These are phyloP conservation scores for Wallacemonas rigidus DNA, from an alignment of 208 protist species.

Conservation along the genomic window DNA sequence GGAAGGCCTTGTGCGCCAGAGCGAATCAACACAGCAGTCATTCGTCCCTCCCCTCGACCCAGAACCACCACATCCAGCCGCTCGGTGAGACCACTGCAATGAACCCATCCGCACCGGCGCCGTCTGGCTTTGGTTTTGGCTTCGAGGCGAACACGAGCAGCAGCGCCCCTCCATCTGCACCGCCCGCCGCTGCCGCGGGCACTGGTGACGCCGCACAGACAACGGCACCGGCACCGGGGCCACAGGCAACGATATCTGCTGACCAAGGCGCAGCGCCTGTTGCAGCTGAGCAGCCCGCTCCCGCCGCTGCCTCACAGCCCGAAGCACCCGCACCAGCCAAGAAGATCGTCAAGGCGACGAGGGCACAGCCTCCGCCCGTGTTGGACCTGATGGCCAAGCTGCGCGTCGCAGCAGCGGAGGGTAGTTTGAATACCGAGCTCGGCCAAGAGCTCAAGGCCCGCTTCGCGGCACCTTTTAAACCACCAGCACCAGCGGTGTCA, in stretches of 20 bases:
- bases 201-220: neutral
- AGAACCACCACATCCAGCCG: no score
- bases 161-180: neutral
- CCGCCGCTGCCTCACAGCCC: neutral
- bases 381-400: slow-evolving; percentile 27
- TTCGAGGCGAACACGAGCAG: neutral
- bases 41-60: no score
- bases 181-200: neutral
- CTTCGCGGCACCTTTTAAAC: slow-evolving; percentile 44
- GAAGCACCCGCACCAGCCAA: neutral
- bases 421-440: slow-evolving; percentile 32
- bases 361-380: slow-evolving; percentile 2
- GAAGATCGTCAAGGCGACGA: neutral
- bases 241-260: neutral
- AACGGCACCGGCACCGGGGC: neutral
- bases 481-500: neutral
- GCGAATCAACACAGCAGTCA: no score
- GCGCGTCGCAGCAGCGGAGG: slow-evolving; percentile 27
- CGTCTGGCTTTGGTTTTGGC: neutral
- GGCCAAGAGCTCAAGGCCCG: slow-evolving; percentile 44
- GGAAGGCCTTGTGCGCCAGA: no score
- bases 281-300: neutral
- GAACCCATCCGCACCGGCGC: neutral
- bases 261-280: neutral
- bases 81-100: no score